Conservation (phyloP, 208 protist species). For the Trypanosomatidae sp. region DNA sequence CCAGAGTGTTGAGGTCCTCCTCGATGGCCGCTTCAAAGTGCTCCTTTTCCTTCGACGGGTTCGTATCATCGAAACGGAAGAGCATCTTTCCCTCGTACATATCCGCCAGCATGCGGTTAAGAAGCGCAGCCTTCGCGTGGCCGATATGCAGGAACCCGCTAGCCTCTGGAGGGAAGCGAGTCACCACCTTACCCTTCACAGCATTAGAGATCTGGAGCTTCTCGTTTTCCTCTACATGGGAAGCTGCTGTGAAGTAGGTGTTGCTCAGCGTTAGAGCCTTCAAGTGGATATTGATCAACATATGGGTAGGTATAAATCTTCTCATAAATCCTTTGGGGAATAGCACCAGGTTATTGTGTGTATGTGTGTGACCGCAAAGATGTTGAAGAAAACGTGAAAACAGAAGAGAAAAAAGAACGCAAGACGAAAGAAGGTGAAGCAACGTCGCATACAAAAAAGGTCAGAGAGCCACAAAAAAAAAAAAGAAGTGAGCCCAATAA, state of each 20-base stretch:
- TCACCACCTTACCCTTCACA: constrained; percentile 92
- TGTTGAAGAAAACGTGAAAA: constrained; percentile 9
- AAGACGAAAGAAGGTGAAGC: not conserved
- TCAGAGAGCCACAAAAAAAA: constrained; percentile 8
- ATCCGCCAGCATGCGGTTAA: constrained; percentile 97
- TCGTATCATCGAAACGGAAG: constrained; percentile 99
- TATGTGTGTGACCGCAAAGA: not conserved
- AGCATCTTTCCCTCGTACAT: constrained; percentile 98
- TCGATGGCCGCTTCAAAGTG: constrained; percentile 97
- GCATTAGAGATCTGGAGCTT: constrained; percentile 82
- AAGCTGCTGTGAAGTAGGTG: constrained; percentile 43
- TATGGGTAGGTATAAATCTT: constrained; percentile 38
- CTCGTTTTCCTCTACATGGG: constrained; percentile 42
- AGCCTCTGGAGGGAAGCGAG: constrained; percentile 97
- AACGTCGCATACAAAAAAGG: not conserved
- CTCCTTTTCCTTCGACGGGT: constrained; percentile 98
- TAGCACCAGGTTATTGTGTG: not conserved
- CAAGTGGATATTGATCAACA: constrained; percentile 69
- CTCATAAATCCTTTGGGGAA: constrained; percentile 33
- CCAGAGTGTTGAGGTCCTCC: constrained; percentile 93
- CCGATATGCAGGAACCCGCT: constrained; percentile 98
- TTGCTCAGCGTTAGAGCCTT: constrained; percentile 57
- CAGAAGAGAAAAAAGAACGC: constrained; percentile 7
- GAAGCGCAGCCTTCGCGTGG: constrained; percentile 98
- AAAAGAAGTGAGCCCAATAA: constrained; percentile 8